Evolutionary conservation across 495 filamentous ascomycete species (phyloP).

Genomic region (Penicillium turbatum): DNA sequence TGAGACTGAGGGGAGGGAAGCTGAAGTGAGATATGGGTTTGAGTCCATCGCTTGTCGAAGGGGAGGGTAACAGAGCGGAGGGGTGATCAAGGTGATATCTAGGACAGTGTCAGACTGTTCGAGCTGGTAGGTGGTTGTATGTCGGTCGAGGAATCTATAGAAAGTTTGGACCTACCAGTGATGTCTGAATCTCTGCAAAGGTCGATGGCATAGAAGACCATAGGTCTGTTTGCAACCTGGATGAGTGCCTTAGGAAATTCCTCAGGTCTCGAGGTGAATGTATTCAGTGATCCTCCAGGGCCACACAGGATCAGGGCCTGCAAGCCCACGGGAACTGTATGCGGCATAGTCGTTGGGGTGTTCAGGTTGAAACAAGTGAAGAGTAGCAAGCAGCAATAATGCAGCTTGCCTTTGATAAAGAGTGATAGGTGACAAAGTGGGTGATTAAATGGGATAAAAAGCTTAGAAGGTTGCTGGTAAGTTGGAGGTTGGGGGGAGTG

Average conservation of each 20-base stretch:
- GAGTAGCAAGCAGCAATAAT: neutral
- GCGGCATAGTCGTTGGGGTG: neutral
- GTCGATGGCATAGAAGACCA: slow-evolving; percentile 92
- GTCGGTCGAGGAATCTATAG: neutral
- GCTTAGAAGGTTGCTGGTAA: too few relatives aligned
- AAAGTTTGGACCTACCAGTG: slow-evolving; percentile 50
- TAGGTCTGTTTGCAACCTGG: slow-evolving; percentile 88
- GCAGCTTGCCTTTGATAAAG: neutral
- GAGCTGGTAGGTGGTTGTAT: neutral
- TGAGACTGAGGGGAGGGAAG: slow-evolving; percentile 68
- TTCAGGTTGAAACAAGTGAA: neutral
- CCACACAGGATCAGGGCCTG: slow-evolving; percentile 29
- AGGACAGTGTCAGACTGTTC: neutral
- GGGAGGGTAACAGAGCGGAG: slow-evolving; percentile 63
- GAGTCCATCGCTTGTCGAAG: slow-evolving; percentile 75
- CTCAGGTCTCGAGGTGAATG: slow-evolving; percentile 84
- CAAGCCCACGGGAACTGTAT: neutral
- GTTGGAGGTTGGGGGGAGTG: too few relatives aligned
- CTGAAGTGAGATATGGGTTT: slow-evolving; percentile 80
- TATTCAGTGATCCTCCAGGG: slow-evolving; percentile 82
- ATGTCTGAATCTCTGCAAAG: slow-evolving; percentile 84
- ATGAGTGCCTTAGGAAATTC: slow-evolving; percentile 75
- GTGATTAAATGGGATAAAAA: too few relatives aligned
- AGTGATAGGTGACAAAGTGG: neutral
- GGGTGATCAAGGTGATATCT: slow-evolving; percentile 83